Percentiles rank a stretch among this genome's conserved stretches.
Evolutionary conservation across 2,329 filamentous ascomycete species (phyloP).

Genomic region (Pseudopyricularia cyperi): DNA sequence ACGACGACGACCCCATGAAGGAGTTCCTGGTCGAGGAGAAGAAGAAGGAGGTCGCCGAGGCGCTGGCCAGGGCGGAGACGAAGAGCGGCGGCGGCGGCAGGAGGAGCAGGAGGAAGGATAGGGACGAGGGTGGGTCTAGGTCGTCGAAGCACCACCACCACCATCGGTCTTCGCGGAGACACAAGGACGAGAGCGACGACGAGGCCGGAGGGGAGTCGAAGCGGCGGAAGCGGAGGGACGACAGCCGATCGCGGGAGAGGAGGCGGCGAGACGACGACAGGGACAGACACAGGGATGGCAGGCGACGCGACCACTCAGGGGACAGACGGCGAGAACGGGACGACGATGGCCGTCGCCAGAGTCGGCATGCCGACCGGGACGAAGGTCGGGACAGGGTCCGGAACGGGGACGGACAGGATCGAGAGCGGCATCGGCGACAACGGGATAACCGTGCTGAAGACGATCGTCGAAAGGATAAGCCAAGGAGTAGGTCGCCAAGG

Average conservation of each 20-base stretch:
- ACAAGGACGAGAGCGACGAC: slow-evolving; percentile 15
- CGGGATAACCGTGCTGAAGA: not conserved
- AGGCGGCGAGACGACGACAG: slow-evolving; percentile 20
- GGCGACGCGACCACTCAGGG: not conserved
- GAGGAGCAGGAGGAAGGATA: slow-evolving; percentile 26
- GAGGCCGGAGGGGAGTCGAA: slow-evolving; percentile 8
- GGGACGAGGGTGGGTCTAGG: slow-evolving; percentile 4
- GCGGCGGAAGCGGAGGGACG: slow-evolving; percentile 12
- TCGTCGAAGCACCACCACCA: slow-evolving; percentile 25
- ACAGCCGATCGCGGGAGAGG: slow-evolving; percentile 13
- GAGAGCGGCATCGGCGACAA: slow-evolving; percentile 3
- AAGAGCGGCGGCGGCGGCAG: slow-evolving; percentile 27
- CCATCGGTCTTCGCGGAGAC: slow-evolving; percentile 32
- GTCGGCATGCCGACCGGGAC: slow-evolving; percentile 8
- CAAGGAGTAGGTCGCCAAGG: not conserved
- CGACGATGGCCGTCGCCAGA: slow-evolving; percentile 7
- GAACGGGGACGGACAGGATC: slow-evolving; percentile 11
- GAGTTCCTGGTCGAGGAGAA: slow-evolving; percentile 80
- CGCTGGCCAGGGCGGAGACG: slow-evolving; percentile 41
- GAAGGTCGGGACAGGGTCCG: slow-evolving; percentile 14
- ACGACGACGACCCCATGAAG: slow-evolving; percentile 98
- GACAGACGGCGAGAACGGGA: slow-evolving; percentile 11
- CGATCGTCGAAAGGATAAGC: not conserved
- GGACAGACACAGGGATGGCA: slow-evolving; percentile 7
- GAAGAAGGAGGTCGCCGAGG: slow-evolving; percentile 71